A percentile compares a stretch with the other conserved stretches of the same genome.
Evolutionary conservation across 495 filamentous ascomycete species (phyloP).

Genomic region (Terfezia boudieri): DNA sequence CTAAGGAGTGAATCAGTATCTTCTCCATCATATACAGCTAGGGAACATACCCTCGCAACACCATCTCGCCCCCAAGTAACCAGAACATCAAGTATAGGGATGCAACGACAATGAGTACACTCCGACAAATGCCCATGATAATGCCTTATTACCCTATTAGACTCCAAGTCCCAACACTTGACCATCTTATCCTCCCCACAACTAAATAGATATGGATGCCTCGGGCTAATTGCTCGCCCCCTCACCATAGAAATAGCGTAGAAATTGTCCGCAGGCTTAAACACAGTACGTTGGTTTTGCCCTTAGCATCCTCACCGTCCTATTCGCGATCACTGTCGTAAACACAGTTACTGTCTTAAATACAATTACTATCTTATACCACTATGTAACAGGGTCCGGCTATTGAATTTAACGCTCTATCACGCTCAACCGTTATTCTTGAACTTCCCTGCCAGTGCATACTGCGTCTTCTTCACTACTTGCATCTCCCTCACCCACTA

Average conservation of each 20-base stretch:
- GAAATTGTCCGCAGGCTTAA: no score
- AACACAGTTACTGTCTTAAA: no score
- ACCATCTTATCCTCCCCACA: slow-evolving; percentile 99
- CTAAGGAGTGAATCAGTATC: neutral
- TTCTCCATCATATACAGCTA: neutral
- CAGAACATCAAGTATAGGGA: slow-evolving; percentile 78
- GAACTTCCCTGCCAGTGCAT: no score
- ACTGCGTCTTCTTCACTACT: no score
- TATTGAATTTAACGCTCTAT: no score
- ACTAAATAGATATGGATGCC: slow-evolving; percentile 93
- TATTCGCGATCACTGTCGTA: no score
- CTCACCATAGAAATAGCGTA: slow-evolving; percentile 91
- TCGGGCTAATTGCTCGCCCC: slow-evolving; percentile 72
- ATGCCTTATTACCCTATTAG: slow-evolving; percentile 94
- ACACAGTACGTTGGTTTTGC: no score
- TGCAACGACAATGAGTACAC: slow-evolving; percentile 84
- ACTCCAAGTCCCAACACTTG: slow-evolving; percentile 98
- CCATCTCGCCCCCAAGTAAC: slow-evolving; percentile 91
- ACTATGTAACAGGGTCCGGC: no score
- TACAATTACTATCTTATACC: no score
- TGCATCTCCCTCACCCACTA: no score
- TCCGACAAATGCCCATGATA: slow-evolving; percentile 92
- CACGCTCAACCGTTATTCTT: no score
- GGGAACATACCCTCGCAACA: slow-evolving; percentile 34
- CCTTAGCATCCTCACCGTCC: no score